Conservation (phyloP, 257 asterid genomes). For the Ilex aquifolium region DNA sequence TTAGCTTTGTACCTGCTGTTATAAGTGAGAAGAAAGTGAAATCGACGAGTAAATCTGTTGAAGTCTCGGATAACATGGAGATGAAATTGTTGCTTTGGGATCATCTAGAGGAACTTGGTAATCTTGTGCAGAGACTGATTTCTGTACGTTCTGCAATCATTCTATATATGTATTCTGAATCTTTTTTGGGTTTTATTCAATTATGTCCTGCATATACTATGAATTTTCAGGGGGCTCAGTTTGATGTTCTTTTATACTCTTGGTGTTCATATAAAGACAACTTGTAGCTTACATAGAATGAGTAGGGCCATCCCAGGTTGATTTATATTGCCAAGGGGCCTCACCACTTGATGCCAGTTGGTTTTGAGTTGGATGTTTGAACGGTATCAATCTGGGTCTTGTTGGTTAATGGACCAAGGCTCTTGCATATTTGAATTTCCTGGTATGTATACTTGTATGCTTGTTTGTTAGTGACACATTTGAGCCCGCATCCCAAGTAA, state of each 20-base stretch:
- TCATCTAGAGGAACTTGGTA: conserved; percentile 52
- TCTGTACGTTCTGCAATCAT: conserved; percentile 46
- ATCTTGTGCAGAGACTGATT: conserved; percentile 63
- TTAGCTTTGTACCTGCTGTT: conserved; percentile 26
- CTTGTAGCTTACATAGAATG: no score
- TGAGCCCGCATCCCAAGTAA: no score
- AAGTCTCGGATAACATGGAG: conserved; percentile 32
- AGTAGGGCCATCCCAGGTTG: no score
- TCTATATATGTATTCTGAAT: conserved; percentile 10
- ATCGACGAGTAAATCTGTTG: conserved; percentile 34
- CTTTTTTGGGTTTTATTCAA: conserved; percentile 11
- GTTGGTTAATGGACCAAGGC: no score
- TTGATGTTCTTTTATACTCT: neutral
- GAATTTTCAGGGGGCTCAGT: neutral
- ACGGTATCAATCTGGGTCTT: no score
- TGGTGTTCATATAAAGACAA: no score
- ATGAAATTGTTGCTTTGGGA: conserved; percentile 71
- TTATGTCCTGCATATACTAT: neutral
- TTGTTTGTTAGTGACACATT: no score
- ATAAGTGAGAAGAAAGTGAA: conserved; percentile 26
- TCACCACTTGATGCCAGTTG: no score
- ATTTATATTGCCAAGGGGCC: no score
- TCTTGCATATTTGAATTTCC: no score
- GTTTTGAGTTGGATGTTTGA: no score
- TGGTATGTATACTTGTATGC: no score